Evolutionary conservation across 176 grass and related monocot genomes (phyloP), one percentile per base, ranked within the genome.

Genomic region (Paspalum notatum): DNA sequence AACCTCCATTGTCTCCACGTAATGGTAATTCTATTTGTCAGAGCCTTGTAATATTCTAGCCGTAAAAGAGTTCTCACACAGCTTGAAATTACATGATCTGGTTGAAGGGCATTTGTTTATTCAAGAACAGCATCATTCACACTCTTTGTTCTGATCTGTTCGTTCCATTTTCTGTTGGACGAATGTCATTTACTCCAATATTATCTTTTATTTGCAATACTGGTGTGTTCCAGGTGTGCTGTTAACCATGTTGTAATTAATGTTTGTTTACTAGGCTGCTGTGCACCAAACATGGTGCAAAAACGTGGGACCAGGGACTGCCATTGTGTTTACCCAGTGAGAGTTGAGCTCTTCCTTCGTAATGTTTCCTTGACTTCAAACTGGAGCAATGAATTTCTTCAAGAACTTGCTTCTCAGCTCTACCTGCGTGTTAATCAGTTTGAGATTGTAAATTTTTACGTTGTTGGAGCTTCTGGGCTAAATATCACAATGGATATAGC

Each of bases 401-500:
- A 72, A 46, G 97, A 99, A 68, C 91, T 99, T 25, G 75, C 97
- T 54, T 86, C 86, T 46, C 93, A 99, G 70, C 93, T 99, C 79
- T 72, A 74, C 32, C 75, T 96, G 66, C 47, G 49, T 42, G 93
- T 85, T 72, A 54, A 37, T 63, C 93, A 99, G 73, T 99, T 99
- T 44, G 97, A 85, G 85, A 93, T 99, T 65, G 86, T 83, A 78
- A 99, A 99, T 82, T 96, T 99, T 77, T 99, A 99, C 45, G 97
- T 99, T 61, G 97, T 99, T 79, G 97, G 97, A 76, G 85, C 91
- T 71, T 95, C 91, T 89, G 97, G 93, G 62, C 87, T 99, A 79
- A 99, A 99, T 80, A 96, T 96, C 45, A 95, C 97, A 57, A 99
- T 99, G 97, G 64, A 99, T 86, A 95, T 99, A 88, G 89, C 90